Evolutionary conservation across 164 flowering plant genomes (phyloP).

Genomic region (Pachysandra terminalis): DNA sequence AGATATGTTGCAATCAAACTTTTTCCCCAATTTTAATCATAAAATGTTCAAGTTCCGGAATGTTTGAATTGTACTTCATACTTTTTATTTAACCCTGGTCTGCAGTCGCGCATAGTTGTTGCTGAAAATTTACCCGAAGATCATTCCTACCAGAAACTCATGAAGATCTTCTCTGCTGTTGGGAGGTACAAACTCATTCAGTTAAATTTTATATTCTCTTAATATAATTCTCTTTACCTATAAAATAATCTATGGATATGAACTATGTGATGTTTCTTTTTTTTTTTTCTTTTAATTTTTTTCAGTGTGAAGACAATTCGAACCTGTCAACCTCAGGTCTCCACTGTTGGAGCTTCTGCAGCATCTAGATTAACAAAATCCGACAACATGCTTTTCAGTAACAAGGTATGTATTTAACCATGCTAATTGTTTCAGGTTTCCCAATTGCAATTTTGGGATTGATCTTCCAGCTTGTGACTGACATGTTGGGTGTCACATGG

Average conservation of each 20-base stretch:
- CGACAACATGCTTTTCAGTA: conserved; percentile 53
- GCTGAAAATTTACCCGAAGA: conserved; percentile 97
- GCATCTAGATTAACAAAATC: conserved; percentile 64
- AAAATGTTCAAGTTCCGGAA: no score
- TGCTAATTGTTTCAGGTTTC: neutral
- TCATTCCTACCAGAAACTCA: conserved; percentile 90
- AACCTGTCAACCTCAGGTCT: conserved; percentile 81
- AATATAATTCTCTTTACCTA: neutral
- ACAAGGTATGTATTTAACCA: conserved; percentile 56
- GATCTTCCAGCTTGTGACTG: neutral
- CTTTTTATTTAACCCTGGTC: neutral
- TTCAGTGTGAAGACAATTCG: conserved; percentile 87
- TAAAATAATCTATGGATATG: neutral
- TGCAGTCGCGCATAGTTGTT: conserved; percentile 79
- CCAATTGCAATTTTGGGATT: neutral
- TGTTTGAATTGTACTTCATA: neutral
- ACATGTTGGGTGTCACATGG: neutral
- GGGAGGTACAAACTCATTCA: conserved; percentile 58
- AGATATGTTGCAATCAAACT: no score
- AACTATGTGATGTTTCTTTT: conserved; percentile 1
- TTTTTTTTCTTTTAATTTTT: no score
- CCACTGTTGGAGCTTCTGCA: conserved; percentile 56
- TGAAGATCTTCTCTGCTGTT: conserved; percentile 79
- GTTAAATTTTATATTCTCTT: no score
- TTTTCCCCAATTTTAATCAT: no score